Conservation (phyloP, 257 asterid genomes). For the Henckelia pumila region DNA sequence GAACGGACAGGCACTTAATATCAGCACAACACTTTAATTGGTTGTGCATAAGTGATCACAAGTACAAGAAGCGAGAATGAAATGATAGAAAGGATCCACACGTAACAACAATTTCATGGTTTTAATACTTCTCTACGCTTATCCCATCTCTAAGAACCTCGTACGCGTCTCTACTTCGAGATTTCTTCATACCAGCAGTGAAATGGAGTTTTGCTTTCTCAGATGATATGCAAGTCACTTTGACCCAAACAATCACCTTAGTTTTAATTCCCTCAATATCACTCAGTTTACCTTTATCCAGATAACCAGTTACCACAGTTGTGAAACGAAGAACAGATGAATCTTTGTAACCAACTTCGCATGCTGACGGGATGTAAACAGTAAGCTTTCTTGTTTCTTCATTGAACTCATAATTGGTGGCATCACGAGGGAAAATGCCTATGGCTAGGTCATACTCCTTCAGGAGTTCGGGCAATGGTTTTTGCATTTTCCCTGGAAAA, state of each 20-base stretch:
- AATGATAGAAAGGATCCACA: neutral
- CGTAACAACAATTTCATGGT: neutral
- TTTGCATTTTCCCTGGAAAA: conserved; percentile 45
- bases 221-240: conserved; percentile 39
- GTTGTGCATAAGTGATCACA: neutral
- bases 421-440: conserved; percentile 52
- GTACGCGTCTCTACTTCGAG: conserved; percentile 48
- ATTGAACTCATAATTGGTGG: conserved; percentile 50
- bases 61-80: neutral
- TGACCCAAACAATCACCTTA: conserved; percentile 61
- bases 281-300: conserved; percentile 67
- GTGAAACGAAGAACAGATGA: conserved; percentile 58
- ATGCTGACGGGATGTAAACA: conserved; percentile 51
- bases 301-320: conserved; percentile 47
- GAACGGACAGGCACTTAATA: neutral
- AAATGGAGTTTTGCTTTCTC: conserved; percentile 41
- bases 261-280: conserved; percentile 83
- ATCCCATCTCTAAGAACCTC: conserved; percentile 42
- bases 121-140: conserved; percentile 31
- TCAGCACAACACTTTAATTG: neutral
- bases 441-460: conserved; percentile 44
- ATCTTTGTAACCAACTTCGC: conserved; percentile 73
- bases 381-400: conserved; percentile 42
- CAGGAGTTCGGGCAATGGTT: conserved; percentile 41
- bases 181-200: conserved; percentile 39